phyloP scores from a whole-genome alignment of 2,329 filamentous ascomycete genomes.

The Coniosporium tulheliwenetii region DNA sequence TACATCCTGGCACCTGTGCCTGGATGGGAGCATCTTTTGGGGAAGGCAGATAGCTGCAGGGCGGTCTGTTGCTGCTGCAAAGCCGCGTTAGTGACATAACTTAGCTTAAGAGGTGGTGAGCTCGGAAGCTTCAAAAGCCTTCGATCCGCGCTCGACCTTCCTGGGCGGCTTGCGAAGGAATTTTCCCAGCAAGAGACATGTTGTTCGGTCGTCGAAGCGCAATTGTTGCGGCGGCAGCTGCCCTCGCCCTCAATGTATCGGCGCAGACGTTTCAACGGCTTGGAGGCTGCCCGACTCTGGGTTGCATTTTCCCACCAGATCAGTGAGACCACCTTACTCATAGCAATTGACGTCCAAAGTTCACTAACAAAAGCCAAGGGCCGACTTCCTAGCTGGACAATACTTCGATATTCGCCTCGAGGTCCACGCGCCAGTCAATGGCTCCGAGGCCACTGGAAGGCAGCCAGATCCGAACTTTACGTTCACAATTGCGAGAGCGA shows the following conservation, averaged over 20 bases:
- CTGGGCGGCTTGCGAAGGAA: no score
- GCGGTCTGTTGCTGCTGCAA: no score
- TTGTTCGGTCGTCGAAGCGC: no score
- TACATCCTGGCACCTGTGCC: no score
- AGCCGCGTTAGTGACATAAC: no score
- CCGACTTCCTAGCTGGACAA: slow-evolving; percentile 72
- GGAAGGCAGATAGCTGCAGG: no score
- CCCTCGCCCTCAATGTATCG: slow-evolving; percentile 1
- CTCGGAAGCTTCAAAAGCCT: no score
- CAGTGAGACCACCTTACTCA: slow-evolving; percentile 23
- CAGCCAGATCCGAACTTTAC: slow-evolving; percentile 62
- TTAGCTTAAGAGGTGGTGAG: no score
- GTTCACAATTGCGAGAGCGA: slow-evolving; percentile 55
- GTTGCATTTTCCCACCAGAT: slow-evolving; percentile 41
- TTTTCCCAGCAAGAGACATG: no score
- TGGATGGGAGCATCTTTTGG: no score
- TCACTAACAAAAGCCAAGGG: slow-evolving; percentile 21
- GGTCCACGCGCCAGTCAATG: slow-evolving; percentile 67
- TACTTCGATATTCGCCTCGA: slow-evolving; percentile 74
- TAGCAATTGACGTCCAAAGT: slow-evolving; percentile 1
- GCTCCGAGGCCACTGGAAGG: slow-evolving; percentile 58
- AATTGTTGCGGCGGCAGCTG: no score
- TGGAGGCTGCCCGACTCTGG: slow-evolving; percentile 38
- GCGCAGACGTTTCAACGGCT: slow-evolving; percentile 41
- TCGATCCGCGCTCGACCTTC: no score